Conservation (phyloP, 805 yeast species). For the Torulaspora maleeae region DNA sequence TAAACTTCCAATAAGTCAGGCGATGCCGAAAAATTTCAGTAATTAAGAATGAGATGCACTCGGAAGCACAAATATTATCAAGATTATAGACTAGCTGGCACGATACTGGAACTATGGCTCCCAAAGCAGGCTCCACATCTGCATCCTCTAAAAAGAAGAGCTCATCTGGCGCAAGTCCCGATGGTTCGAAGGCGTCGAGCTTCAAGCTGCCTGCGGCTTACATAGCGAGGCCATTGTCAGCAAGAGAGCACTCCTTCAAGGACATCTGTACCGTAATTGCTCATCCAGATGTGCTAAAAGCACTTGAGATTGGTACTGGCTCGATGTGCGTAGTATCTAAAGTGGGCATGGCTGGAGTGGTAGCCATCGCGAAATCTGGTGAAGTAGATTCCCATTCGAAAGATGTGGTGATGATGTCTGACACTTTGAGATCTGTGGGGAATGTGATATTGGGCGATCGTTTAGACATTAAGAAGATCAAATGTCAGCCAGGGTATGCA, state of each 20-base stretch:
- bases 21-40: not conserved
- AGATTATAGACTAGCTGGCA: not conserved
- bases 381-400: constrained; percentile 32
- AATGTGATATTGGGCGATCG: constrained; percentile 49
- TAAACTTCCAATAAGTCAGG: not conserved
- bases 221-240: constrained; percentile 38
- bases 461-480: constrained; percentile 43
- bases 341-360: constrained; percentile 45
- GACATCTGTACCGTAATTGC: constrained; percentile 39
- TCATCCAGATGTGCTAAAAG: constrained; percentile 43
- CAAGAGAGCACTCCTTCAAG: constrained; percentile 25
- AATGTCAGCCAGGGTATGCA: constrained; percentile 48
- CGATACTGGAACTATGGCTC: constrained; percentile 21
- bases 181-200: constrained; percentile 24
- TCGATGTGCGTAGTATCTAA: constrained; percentile 44
- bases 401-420: constrained; percentile 47
- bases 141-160: constrained; percentile 31
- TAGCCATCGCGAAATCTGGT: constrained; percentile 42
- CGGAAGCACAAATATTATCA: not conserved
- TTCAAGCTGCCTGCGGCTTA: constrained; percentile 39
- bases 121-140: constrained; percentile 26
- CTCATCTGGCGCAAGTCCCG: constrained; percentile 16
- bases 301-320: constrained; percentile 44
- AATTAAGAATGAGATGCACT: not conserved
- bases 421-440: constrained; percentile 41